These are phyloP conservation scores for Aristolochia californica DNA, from an alignment of 164 flowering plant species.

Conservation along the genomic window DNA sequence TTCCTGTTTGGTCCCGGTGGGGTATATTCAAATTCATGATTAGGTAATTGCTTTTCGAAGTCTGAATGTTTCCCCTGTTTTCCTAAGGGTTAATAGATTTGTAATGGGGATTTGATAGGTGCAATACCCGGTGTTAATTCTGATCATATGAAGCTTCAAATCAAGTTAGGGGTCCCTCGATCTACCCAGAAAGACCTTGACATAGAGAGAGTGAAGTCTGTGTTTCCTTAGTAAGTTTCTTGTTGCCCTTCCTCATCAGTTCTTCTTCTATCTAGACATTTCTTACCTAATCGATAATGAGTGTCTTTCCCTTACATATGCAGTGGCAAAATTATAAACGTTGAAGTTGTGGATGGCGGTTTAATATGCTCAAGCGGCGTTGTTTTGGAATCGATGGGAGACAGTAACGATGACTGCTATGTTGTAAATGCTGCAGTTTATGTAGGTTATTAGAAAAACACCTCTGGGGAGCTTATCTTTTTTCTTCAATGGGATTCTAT, in stretches of 20 bases:
- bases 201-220: constrained; percentile 70
- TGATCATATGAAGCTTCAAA: constrained; percentile 81
- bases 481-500: no score
- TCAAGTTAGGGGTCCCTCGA: constrained; percentile 81
- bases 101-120: no score
- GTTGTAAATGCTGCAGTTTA: constrained; percentile 94
- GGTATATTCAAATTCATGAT: no score
- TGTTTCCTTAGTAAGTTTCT: constrained; percentile 84
- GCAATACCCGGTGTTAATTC: constrained; percentile 80
- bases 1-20: no score
- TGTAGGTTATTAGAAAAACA: constrained; percentile 90
- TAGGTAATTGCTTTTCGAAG: no score
- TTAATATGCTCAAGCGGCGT: constrained; percentile 91
- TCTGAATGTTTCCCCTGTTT: no score
- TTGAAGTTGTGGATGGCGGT: constrained; percentile 91
- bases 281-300: no score
- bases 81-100: no score
- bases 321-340: constrained; percentile 65
- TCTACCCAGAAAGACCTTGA: constrained; percentile 59
- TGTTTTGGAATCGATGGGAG: constrained; percentile 91
- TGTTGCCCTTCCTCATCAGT: neutral
- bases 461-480: no score
- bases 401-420: constrained; percentile 88
- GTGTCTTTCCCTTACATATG: constrained; percentile 3
- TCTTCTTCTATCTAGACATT: no score